Evolutionary conservation across 2,329 filamentous ascomycete species (phyloP), one percentile per base, ranked within the genome.

Genomic region (Cladorrhinum sp.): DNA sequence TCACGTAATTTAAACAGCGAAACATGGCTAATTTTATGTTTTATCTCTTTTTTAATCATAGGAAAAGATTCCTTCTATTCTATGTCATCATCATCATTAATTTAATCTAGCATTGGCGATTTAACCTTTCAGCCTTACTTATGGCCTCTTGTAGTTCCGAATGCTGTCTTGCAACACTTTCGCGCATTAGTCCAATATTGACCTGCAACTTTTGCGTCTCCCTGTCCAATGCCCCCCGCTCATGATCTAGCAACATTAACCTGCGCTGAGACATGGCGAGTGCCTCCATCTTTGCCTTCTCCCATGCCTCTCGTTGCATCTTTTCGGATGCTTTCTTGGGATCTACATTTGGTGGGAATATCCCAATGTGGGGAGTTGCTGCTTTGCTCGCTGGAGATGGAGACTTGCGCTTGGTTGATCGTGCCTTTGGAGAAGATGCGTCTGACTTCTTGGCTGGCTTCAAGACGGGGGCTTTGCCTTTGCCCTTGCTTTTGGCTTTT

Each of bases 241-340:
- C 66, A 51, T 64, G 63, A 54, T 64, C 59, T 16, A 63, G 45
- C 57, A 68, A 59, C 62, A 62, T 57, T 29, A 64, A 29, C 10
- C 66, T 55, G 3, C 65, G 60, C 58, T 66, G 64, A 49, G 60
- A 57, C 65, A 68, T 66, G 58, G 62, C 65, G 22, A 29, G 6
- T 9, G 61, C 62, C 50, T 67, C 63, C 32, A 60, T 59, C 50
- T 60, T 59, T 64, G 62, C 64, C 7, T 65, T 64, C 23, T 62
- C 55, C 64, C 66, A 66, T 2, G 65, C 66, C 54, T 67, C 62
- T 25, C 63, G 57, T 6, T 58, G 41, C 59, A 68, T 65, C 50
- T 64, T 61, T 38, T 67, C 64, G 20, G 65, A 58, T 9, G 65
- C 64, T 1, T 56, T 51, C 25, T 63, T 60, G 4, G 65, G 62